A percentile compares a stretch with the other conserved stretches of the same genome.
These are phyloP conservation scores for Syncephalastrum racemosum DNA, from an alignment of 371 early-diverging fungal species.

Conservation along the genomic window DNA sequence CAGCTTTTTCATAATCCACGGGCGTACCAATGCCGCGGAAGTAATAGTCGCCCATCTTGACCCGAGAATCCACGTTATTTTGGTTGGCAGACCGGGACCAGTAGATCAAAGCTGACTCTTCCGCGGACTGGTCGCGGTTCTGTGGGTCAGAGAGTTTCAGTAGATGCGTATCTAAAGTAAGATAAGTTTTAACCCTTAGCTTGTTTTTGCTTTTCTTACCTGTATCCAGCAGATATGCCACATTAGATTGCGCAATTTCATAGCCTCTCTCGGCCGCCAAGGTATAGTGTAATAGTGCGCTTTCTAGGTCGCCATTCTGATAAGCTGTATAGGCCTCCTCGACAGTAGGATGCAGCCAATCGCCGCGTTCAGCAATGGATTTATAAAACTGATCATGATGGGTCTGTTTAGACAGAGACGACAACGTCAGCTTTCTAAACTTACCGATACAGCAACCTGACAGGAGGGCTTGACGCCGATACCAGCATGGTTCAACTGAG, in stretches of 20 bases:
- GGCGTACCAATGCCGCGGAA: slow-evolving; percentile 84
- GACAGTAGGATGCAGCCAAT: slow-evolving; percentile 75
- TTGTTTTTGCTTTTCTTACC: slow-evolving; percentile 29
- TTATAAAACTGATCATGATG: slow-evolving; percentile 64
- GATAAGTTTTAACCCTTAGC: background rate
- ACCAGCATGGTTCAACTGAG: slow-evolving; percentile 59
- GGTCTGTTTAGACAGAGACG: background rate
- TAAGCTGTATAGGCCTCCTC: slow-evolving; percentile 57
- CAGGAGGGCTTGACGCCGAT: slow-evolving; percentile 43
- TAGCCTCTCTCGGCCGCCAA: slow-evolving; percentile 86
- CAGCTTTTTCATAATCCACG: slow-evolving; percentile 73
- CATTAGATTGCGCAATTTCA: slow-evolving; percentile 82
- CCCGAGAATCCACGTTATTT: slow-evolving; percentile 84
- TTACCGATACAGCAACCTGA: slow-evolving; percentile 57
- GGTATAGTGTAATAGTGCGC: slow-evolving; percentile 69
- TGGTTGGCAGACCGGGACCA: slow-evolving; percentile 97
- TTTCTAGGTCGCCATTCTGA: slow-evolving; percentile 64
- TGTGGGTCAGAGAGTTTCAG: slow-evolving; percentile 7
- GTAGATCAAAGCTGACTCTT: slow-evolving; percentile 69
- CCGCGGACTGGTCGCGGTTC: slow-evolving; percentile 4
- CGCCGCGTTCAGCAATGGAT: slow-evolving; percentile 80
- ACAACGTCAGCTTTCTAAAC: slow-evolving; percentile 11
- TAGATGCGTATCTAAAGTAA: slow-evolving; percentile 8
- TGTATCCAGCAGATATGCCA: slow-evolving; percentile 87
- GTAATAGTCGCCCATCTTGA: slow-evolving; percentile 94